Evolutionary conservation across 2,329 filamentous ascomycete species (phyloP).

Genomic region (Ophiostoma pallidulum): DNA sequence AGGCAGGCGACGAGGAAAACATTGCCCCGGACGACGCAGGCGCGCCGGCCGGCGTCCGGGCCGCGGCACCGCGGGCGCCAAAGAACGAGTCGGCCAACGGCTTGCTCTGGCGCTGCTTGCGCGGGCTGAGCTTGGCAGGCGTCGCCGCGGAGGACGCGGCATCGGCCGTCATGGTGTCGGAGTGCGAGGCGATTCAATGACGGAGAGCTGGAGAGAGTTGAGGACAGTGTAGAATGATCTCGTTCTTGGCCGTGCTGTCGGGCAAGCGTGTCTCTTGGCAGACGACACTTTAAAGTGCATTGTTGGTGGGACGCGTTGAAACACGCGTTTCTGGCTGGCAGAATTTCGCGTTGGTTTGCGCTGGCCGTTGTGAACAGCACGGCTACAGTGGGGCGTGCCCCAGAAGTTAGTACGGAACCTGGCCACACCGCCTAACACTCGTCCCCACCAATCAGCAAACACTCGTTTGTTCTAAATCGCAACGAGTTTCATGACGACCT

Average conservation of each 20-base stretch:
- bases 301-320: constrained; percentile 13
- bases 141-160: constrained; percentile 10
- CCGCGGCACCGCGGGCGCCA: constrained; percentile 18
- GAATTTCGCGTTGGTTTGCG: constrained; percentile 8
- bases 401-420: no score
- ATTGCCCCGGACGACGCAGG: constrained; percentile 45
- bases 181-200: background rate
- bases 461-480: background rate
- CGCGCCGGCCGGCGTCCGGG: constrained; percentile 17
- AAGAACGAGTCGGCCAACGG: constrained; percentile 31
- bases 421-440: constrained; percentile 10
- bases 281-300: constrained; percentile 1
- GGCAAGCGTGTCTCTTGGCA: background rate
- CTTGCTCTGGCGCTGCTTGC: constrained; percentile 22
- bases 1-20: constrained; percentile 82
- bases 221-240: no score
- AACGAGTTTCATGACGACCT: constrained; percentile 11
- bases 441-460: background rate
- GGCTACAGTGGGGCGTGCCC: no score
- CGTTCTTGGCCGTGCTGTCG: no score
- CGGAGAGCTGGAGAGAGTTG: background rate
- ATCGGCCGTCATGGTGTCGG: constrained; percentile 18
- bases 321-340: constrained; percentile 14
- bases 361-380: background rate
- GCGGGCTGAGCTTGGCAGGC: constrained; percentile 17